Evolutionary conservation across 1,139 yeast species (phyloP), one percentile per base, ranked within the genome.

Genomic region (Nakaseomyces delphensis): DNA sequence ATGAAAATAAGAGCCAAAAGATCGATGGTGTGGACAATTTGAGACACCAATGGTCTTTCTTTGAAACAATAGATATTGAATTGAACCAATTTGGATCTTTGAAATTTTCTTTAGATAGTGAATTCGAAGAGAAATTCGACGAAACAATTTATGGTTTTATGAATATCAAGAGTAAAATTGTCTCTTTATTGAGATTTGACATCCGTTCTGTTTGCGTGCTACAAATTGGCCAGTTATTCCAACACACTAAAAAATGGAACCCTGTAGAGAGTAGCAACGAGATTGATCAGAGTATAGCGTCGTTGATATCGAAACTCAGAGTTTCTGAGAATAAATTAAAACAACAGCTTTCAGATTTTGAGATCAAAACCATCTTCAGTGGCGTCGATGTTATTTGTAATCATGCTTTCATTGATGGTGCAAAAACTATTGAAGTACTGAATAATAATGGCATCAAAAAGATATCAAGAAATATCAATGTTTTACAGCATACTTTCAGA

Each of bases 401-500:
- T 57, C 65, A 68, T 45, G 66, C 79, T 25, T 67, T 83, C 39
- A 73, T 85, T 4, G 64, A 63, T 37, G 84, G 82, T n/a, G 74
- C 89, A 1, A 70, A 68, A 14, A 64, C 75, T 29, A 68, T 86
- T 9, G 61, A 62, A 14, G 72, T 70, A 39, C 67, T 84, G 54
- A 83, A 83, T 56, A 63, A 65, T 15, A 74, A 75, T 53, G 95
- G 95, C 32, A 69, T 83, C 41, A 77, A 77, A 56, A 76, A 79
- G 53, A 67, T 85, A 49, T 65, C 78, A 45, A 71, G 80, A 54
- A 84, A 85, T 57, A 78, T 84, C 28, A 72, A 77, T 44, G 80
- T 84, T 0, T 63, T 85, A 39, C 94, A 83, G 62, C 94, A 84
- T 57, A 76, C 80, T 71, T 71, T 82, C 47, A 73, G 86, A 52